A percentile compares a stretch with the other conserved stretches of the same genome.
phyloP scores from a whole-genome alignment of 2,329 filamentous ascomycete genomes.

The Cordyceps fumosorosea region DNA sequence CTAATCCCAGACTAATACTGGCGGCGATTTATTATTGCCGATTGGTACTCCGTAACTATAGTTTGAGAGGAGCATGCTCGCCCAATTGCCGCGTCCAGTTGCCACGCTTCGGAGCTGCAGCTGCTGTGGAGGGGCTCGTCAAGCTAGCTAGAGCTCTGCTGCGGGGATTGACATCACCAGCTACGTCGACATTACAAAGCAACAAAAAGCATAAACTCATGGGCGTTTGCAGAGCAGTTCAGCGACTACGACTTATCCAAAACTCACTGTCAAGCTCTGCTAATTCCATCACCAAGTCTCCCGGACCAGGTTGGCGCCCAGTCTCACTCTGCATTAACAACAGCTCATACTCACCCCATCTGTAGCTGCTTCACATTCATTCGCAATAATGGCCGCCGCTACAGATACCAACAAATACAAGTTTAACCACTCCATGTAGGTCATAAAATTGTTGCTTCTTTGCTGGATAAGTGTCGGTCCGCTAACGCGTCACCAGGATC shows the following conservation, averaged over 20 bases:
- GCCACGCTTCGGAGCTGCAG: not conserved
- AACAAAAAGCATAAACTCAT: conserved; percentile 6
- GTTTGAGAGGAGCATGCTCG: not conserved
- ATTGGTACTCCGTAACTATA: not conserved
- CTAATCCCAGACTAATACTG: not conserved
- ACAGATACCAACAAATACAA: conserved; percentile 76
- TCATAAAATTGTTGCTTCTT: too few relatives aligned
- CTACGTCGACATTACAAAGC: conserved; percentile 9
- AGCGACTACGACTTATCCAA: conserved; percentile 13
- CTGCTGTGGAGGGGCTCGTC: not conserved
- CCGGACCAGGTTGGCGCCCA: not conserved
- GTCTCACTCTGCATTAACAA: not conserved
- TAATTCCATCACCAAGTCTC: not conserved
- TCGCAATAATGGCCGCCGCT: conserved; percentile 55
- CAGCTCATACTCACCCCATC: not conserved
- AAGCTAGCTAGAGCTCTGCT: not conserved
- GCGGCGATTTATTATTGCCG: not conserved
- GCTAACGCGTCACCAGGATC: conserved; percentile 51
- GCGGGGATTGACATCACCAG: conserved; percentile 12
- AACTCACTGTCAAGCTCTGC: not conserved
- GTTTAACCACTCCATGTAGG: conserved; percentile 80
- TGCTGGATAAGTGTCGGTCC: conserved; percentile 7
- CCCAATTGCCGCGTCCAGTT: not conserved
- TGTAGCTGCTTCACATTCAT: conserved; percentile 13
- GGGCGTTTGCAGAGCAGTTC: conserved; percentile 12